Evolutionary conservation across 1,139 yeast species (phyloP), one percentile per base, ranked within the genome.

Genomic region (Arxiozyma bovina): DNA sequence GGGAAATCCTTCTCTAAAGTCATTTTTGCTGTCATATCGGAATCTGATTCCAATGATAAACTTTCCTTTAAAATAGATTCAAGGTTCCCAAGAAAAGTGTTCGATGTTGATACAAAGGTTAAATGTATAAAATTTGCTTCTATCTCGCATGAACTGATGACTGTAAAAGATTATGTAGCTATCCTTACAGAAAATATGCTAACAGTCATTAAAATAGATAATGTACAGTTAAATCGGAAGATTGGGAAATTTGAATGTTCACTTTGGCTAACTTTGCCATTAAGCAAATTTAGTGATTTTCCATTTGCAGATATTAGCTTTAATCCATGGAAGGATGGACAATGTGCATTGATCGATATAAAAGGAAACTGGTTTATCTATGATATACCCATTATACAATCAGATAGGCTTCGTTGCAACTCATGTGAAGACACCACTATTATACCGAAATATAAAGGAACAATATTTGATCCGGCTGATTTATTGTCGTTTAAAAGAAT

Each of bases 401-500:
- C 42, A 21, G 18, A 17, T 21, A 34, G 42, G 17, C 40, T 46
- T 34, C 49, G 49, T 38, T 42, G 9, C 21, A 34, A 15, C 12
- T 30, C 40, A 18, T 27, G 42, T 18, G 42, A 58, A 59, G 34
- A 54, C 51, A n/a, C 53, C 23, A 25, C 50, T 54, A 34, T 56
- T 50, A 38, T 45, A 57, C 51, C 34, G 52, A 60, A 48, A 51
- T 51, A 22, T 38, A 50, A 54, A 48, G 73, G 68, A 2, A 57
- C 73, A 1, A 66, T 76, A 9, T 67, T 72, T 53, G 80, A 79
- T 55, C 71, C 77, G 1, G 69, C 71, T 1, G 87, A 82, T 54
- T 62, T 81, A 1, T 83, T 90, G 0, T 72, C 72, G 48, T 83
- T 86, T 78, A 79, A 77, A 57, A 73, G 74, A 55, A 67, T 82